Evolutionary conservation across 148 eudicot species (phyloP).

Genomic region (Rhododendron ferrugineum): DNA sequence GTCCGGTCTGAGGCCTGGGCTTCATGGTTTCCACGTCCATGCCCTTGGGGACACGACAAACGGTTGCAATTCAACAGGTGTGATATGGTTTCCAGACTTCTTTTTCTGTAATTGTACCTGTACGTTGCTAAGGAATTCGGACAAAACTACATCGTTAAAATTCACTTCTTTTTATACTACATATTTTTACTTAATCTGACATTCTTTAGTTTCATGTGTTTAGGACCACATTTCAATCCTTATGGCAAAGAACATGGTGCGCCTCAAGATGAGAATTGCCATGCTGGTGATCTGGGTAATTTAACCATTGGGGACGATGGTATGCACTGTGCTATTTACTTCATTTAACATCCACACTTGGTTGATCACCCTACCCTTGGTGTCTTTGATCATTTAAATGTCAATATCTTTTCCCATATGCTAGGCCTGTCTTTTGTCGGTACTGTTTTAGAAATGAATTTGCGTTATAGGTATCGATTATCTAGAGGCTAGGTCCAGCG

Average conservation of each 20-base stretch:
- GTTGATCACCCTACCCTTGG: no score
- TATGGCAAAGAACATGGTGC: conserved; percentile 88
- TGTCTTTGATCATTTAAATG: not conserved
- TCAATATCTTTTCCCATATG: not conserved
- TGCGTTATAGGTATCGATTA: not conserved
- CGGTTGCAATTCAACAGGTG: conserved; percentile 95
- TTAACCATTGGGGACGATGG: conserved; percentile 81
- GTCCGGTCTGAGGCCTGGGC: conserved; percentile 72
- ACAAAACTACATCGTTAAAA: not conserved
- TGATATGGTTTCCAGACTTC: not conserved
- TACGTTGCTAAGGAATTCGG: not conserved
- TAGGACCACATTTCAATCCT: conserved; percentile 94
- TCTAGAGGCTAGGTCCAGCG: not conserved
- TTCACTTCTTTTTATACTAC: not conserved
- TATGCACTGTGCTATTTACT: conserved; percentile 22
- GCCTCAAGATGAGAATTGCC: conserved; percentile 73
- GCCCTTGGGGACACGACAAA: conserved; percentile 95
- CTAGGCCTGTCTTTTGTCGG: not conserved
- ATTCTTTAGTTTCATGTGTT: not conserved
- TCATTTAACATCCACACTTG: not conserved
- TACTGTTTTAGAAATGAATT: not conserved
- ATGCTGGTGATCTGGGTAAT: conserved; percentile 98
- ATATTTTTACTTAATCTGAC: not conserved
- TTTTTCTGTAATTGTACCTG: not conserved
- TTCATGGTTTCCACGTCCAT: conserved; percentile 91